phyloP scores from a whole-genome alignment of 192 early-diverging fungal species.

The Entomortierella beljakovae region DNA sequence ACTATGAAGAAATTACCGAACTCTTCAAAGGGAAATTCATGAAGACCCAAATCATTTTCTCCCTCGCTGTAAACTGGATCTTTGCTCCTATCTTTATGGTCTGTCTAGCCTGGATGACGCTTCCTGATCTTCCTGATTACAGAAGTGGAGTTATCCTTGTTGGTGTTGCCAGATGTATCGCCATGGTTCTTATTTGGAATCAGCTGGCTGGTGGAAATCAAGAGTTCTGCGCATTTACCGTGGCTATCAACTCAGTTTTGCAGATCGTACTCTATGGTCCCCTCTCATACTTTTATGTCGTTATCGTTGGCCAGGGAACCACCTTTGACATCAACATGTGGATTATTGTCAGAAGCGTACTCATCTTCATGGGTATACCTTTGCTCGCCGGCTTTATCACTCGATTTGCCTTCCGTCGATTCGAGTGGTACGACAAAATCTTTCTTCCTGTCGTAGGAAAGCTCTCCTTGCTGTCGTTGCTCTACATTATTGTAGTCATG shows the following conservation, averaged over 20 bases:
- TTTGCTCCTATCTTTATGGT: constrained; percentile 76
- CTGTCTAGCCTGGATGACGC: constrained; percentile 71
- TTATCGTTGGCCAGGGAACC: constrained; percentile 57
- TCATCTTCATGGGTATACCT: constrained; percentile 78
- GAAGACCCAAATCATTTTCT: constrained; percentile 65
- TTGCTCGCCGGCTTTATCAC: constrained; percentile 70
- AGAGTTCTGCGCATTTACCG: constrained; percentile 76
- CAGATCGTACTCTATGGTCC: constrained; percentile 74
- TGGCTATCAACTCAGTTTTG: constrained; percentile 76
- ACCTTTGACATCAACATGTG: constrained; percentile 62
- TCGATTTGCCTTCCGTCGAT: constrained; percentile 51
- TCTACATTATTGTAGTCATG: constrained; percentile 79
- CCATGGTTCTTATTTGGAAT: constrained; percentile 87
- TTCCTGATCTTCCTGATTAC: constrained; percentile 74
- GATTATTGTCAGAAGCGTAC: constrained; percentile 63
- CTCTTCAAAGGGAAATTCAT: constrained; percentile 59
- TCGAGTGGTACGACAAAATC: constrained; percentile 64
- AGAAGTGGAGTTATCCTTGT: constrained; percentile 74
- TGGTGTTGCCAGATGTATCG: constrained; percentile 69
- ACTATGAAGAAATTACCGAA: constrained; percentile 58
- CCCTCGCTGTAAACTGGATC: constrained; percentile 74
- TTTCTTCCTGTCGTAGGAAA: constrained; percentile 70
- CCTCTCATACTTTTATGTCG: constrained; percentile 67
- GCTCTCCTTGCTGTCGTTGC: constrained; percentile 65
- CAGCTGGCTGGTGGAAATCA: constrained; percentile 72